Conservation (phyloP, 129 eudicot genomes). For the Solidago caesia region DNA sequence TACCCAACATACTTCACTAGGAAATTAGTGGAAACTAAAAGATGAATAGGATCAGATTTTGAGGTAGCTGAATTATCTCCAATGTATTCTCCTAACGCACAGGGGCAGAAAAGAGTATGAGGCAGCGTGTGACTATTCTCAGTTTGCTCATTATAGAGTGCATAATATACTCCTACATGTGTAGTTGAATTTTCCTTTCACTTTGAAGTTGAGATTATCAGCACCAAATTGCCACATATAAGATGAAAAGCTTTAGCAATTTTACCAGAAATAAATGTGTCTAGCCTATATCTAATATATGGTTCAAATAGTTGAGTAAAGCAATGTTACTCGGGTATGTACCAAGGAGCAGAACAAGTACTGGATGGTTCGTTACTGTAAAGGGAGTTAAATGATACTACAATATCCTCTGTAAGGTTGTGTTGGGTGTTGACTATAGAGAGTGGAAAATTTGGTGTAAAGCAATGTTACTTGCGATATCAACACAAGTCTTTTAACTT, state of each 20-base stretch:
- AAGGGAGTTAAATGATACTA: too few species aligned
- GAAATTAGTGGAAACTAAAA: neutral
- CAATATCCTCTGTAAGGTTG: too few species aligned
- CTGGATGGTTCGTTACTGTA: too few species aligned
- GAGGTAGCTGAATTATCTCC: neutral
- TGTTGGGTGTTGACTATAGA: too few species aligned
- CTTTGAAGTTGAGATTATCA: neutral
- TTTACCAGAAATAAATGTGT: neutral
- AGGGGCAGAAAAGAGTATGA: neutral
- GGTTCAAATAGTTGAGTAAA: neutral
- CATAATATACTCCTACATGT: neutral
- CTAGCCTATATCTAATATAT: neutral
- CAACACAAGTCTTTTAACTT: too few species aligned
- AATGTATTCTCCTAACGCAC: neutral
- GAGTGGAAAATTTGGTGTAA: too few species aligned
- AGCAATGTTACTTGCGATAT: too few species aligned
- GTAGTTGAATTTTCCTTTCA: neutral
- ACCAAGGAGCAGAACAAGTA: neutral
- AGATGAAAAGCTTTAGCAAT: neutral
- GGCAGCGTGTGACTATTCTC: neutral
- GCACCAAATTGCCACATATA: neutral
- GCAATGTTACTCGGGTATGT: neutral
- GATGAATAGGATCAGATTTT: neutral
- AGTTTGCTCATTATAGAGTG: neutral
- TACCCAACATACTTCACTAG: neutral